phyloP scores from a whole-genome alignment of 2,329 filamentous ascomycete species.

The Exophiala bonariae region DNA sequence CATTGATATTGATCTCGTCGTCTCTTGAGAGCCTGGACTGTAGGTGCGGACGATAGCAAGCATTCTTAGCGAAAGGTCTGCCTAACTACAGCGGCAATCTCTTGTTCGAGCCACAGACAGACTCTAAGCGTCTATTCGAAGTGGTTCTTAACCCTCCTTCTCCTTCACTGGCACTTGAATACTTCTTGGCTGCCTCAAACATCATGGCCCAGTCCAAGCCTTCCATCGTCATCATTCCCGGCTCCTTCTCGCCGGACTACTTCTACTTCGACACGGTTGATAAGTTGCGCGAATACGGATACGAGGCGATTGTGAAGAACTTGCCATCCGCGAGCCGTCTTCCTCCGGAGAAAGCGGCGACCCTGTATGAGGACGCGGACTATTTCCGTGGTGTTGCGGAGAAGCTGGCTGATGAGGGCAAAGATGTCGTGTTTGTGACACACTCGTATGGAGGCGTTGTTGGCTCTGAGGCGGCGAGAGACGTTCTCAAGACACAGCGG shows the following conservation, averaged over 20 bases:
- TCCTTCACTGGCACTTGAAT: no score
- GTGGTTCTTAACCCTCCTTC: no score
- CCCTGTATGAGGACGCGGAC: constrained; percentile 34
- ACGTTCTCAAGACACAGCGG: constrained; percentile 21
- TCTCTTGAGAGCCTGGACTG: no score
- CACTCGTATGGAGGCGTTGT: constrained; percentile 39
- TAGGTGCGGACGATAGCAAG: no score
- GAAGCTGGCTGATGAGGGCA: constrained; percentile 29
- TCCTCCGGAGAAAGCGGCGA: constrained; percentile 28
- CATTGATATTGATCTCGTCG: no score
- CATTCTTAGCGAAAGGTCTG: no score
- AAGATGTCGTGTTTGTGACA: constrained; percentile 31
- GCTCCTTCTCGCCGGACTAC: constrained; percentile 28
- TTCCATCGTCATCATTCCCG: constrained; percentile 37
- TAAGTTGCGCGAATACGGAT: constrained; percentile 34
- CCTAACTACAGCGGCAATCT: no score
- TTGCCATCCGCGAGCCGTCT: constrained; percentile 28
- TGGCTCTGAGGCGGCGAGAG: constrained; percentile 33
- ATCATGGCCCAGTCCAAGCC: constrained; percentile 24
- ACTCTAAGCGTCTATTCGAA: no score
- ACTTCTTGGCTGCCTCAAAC: no score
- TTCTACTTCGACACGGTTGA: constrained; percentile 23
- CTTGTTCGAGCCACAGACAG: no score
- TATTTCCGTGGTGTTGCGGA: constrained; percentile 28
- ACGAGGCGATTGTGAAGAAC: constrained; percentile 31